A percentile compares a stretch with the other conserved stretches of the same genome.
Evolutionary conservation across 768 basidiomycete species (phyloP).

Genomic region (Hortiboletus flavorubellus): DNA sequence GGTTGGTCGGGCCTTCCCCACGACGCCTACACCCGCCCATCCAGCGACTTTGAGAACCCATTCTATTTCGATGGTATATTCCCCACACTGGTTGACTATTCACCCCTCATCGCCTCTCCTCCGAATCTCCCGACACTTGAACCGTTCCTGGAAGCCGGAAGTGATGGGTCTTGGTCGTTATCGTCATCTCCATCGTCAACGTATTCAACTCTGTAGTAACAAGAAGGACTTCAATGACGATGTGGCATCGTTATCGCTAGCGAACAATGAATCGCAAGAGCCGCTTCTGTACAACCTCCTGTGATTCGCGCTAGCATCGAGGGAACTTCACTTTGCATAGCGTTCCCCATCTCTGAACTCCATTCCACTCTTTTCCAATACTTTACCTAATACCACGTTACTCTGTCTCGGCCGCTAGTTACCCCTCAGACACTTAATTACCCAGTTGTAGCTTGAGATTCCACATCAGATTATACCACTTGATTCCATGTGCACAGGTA

Average conservation of each 20-base stretch:
- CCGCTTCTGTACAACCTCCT: constrained; percentile 12
- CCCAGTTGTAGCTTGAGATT: neutral
- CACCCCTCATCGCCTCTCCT: constrained; percentile 7
- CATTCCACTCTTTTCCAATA: constrained; percentile 7
- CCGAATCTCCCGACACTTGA: constrained; percentile 8
- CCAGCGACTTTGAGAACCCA: neutral
- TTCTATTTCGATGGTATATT: constrained; percentile 6
- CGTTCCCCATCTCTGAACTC: neutral
- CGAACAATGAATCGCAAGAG: constrained; percentile 9
- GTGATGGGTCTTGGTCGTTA: constrained; percentile 15
- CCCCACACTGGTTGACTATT: constrained; percentile 2
- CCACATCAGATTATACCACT: neutral
- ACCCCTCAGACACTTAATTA: constrained; percentile 1
- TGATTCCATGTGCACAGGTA: neutral
- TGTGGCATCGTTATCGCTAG: constrained; percentile 3
- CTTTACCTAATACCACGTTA: neutral
- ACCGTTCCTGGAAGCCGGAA: constrained; percentile 15
- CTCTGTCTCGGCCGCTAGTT: neutral
- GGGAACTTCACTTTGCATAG: neutral
- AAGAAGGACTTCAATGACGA: constrained; percentile 7
- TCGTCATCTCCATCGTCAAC: constrained; percentile 26
- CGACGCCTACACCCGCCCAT: constrained; percentile 2
- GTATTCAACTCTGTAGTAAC: constrained; percentile 16
- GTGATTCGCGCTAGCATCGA: constrained; percentile 13
- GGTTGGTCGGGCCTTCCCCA: neutral